phyloP scores from a whole-genome alignment of 495 filamentous ascomycete genomes.

The Neurospora sp. region DNA sequence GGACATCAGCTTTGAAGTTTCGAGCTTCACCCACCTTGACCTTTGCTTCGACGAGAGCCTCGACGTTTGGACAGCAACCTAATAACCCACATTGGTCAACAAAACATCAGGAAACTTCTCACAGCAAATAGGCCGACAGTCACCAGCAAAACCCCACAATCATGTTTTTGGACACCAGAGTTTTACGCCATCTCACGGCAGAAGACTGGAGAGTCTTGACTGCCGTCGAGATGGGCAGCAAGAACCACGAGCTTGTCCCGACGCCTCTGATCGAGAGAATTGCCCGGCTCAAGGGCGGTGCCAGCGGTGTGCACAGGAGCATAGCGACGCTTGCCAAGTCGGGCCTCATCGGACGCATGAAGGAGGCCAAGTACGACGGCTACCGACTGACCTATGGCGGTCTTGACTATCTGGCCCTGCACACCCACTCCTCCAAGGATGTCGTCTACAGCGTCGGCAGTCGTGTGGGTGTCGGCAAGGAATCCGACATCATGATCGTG shows the following conservation, averaged over 20 bases:
- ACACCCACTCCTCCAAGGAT: constrained; percentile 69
- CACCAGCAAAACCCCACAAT: background rate
- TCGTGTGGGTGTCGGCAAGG: constrained; percentile 94
- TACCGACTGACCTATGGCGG: constrained; percentile 96
- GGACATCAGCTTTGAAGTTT: background rate
- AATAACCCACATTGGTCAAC: no score
- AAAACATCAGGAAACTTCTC: background rate
- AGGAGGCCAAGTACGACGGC: constrained; percentile 95
- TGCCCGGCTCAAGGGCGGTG: constrained; percentile 68
- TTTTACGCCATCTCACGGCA: constrained; percentile 77
- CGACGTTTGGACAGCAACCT: background rate
- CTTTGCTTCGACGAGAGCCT: background rate
- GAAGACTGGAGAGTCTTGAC: constrained; percentile 96
- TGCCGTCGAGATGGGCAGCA: constrained; percentile 85
- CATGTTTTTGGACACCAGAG: constrained; percentile 68
- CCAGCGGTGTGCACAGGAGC: constrained; percentile 65
- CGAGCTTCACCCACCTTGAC: background rate
- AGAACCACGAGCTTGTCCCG: constrained; percentile 94
- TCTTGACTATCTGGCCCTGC: constrained; percentile 88
- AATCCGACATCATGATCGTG: constrained; percentile 91
- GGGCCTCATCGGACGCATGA: constrained; percentile 83
- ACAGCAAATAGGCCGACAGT: background rate
- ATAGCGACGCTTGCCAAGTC: constrained; percentile 88
- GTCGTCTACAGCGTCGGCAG: constrained; percentile 84
- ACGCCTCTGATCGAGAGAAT: constrained; percentile 79